Conservation (phyloP, 257 asterid species). For the Misopates orontium region DNA sequence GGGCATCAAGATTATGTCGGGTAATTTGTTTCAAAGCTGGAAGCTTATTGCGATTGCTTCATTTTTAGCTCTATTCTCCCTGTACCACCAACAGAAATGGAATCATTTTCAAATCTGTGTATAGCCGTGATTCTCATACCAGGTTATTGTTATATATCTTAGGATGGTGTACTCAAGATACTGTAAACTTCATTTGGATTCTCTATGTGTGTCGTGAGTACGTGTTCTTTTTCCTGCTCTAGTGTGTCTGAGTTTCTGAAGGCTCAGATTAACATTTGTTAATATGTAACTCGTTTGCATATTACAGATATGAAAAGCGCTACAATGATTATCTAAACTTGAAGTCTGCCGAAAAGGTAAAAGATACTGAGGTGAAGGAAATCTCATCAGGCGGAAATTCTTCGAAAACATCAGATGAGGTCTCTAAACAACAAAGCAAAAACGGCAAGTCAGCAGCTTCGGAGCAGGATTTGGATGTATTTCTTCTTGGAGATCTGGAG, state of each 20-base stretch:
- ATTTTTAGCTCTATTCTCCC: conserved; percentile 5
- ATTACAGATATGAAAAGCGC: conserved; percentile 67
- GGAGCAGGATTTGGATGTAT: conserved; percentile 92
- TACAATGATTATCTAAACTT: conserved; percentile 57
- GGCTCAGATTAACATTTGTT: conserved; percentile 21
- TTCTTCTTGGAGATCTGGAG: conserved; percentile 85
- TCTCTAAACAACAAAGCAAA: conserved; percentile 46
- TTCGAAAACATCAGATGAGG: conserved; percentile 38
- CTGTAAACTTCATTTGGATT: conserved; percentile 7
- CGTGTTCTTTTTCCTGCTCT: background rate
- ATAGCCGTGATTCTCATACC: conserved; percentile 1
- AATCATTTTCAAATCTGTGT: conserved; percentile 6
- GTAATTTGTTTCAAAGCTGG: background rate
- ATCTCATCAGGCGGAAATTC: conserved; percentile 48
- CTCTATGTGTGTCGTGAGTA: background rate
- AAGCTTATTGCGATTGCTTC: conserved; percentile 1
- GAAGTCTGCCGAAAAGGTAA: conserved; percentile 53
- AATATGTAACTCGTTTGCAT: conserved; percentile 22
- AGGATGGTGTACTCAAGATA: background rate
- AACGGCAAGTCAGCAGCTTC: conserved; percentile 48
- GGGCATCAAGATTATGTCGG: background rate
- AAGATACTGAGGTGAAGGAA: conserved; percentile 51
- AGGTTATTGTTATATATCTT: conserved; percentile 1
- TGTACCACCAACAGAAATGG: background rate
- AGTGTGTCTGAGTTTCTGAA: conserved; percentile 4